phyloP scores from a whole-genome alignment of 148 eudicot genomes.

The Heliosperma pusillum region DNA sequence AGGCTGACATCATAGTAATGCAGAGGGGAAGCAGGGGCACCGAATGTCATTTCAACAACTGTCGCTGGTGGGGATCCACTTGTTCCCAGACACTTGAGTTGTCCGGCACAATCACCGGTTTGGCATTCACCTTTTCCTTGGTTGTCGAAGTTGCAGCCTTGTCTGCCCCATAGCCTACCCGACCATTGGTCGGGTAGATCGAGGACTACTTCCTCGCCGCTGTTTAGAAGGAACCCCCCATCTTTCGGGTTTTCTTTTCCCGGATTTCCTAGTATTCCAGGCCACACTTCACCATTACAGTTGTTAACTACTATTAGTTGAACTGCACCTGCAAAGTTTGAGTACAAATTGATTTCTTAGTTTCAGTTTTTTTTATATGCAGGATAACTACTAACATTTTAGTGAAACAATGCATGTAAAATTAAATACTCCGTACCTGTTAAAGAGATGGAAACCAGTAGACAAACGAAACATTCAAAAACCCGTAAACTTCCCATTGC shows the following conservation, averaged over 20 bases:
- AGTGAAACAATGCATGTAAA: not conserved
- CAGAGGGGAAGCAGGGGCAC: conserved; percentile 60
- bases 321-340: conserved; percentile 45
- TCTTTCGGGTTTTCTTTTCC: conserved; percentile 61
- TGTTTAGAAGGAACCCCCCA: conserved; percentile 69
- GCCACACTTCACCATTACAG: conserved; percentile 77
- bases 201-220: conserved; percentile 65
- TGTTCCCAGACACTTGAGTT: conserved; percentile 55
- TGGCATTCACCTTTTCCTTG: conserved; percentile 64
- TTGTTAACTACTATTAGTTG: conserved; percentile 90
- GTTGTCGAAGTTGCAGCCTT: conserved; percentile 58
- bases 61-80: conserved; percentile 84
- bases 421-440: conserved; percentile 41
- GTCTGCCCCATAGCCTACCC: conserved; percentile 88
- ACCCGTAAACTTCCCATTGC: conserved; percentile 30
- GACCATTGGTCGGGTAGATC: conserved; percentile 83
- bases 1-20: conserved; percentile 91
- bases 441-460: conserved; percentile 20
- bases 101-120: conserved; percentile 75
- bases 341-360: not conserved
- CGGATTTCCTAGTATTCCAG: conserved; percentile 67
- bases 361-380: not conserved
- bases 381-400: not conserved
- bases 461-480: conserved; percentile 17
- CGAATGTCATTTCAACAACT: conserved; percentile 84